Percentiles rank a stretch among this genome's conserved stretches.
phyloP scores from a whole-genome alignment of 768 basidiomycete species.

The Baorangia bicolor region DNA sequence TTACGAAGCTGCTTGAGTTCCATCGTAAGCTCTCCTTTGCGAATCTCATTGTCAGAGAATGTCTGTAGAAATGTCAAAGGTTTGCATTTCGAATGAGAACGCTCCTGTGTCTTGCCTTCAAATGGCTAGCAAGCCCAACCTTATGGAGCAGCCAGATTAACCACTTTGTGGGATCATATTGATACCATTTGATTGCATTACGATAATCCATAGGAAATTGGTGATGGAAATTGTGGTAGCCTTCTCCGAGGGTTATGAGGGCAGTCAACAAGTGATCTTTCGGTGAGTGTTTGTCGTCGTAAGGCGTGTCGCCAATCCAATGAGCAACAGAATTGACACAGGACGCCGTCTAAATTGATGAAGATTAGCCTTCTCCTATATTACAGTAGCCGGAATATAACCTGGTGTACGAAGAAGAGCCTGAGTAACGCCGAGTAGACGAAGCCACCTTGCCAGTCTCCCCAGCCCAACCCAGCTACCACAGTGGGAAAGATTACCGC shows the following conservation, averaged over 20 bases:
- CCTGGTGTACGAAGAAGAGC: constrained; percentile 1
- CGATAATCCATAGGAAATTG: too few relatives aligned
- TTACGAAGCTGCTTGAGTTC: constrained; percentile 1
- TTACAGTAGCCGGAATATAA: not conserved
- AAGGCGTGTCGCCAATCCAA: constrained; percentile 3
- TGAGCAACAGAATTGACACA: constrained; percentile 1
- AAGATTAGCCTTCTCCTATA: not conserved
- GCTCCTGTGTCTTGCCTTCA: not conserved
- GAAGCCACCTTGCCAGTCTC: constrained; percentile 5
- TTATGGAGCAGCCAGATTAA: not conserved
- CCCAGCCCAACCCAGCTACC: constrained; percentile 3
- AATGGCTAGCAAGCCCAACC: constrained; percentile 1
- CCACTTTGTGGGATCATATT: constrained; percentile 3
- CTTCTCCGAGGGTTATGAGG: constrained; percentile 1
- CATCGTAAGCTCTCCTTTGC: not conserved
- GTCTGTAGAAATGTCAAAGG: not conserved
- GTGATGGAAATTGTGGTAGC: constrained; percentile 5
- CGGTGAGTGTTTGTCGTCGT: not conserved
- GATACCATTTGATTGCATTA: constrained; percentile 1
- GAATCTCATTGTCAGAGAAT: constrained; percentile 2
- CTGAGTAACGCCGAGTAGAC: constrained; percentile 1
- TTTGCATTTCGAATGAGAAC: not conserved
- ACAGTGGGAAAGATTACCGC: not conserved
- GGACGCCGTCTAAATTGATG: not conserved
- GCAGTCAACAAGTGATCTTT: constrained; percentile 1